phyloP scores from a whole-genome alignment of 139 green algal species.

The Asterochloris sp. region DNA sequence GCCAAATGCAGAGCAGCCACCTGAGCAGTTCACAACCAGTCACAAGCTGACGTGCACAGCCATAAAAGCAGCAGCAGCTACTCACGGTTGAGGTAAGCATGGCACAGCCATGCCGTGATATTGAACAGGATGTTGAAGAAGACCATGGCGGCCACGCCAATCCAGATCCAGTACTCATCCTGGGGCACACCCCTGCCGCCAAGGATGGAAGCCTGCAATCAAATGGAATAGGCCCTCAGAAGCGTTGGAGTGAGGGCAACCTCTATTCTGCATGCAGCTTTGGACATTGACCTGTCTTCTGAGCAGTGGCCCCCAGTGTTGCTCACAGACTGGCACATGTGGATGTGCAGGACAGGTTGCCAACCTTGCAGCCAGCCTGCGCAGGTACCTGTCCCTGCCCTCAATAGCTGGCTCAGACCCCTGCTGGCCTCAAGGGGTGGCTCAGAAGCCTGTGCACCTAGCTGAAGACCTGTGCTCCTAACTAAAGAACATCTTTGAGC shows the following conservation, averaged over 20 bases:
- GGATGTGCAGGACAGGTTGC: too few relatives aligned
- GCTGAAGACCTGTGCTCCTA: too few relatives aligned
- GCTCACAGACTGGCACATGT: neutral
- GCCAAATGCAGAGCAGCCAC: too few relatives aligned
- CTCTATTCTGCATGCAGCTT: neutral
- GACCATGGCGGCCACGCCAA: slow-evolving; percentile 18
- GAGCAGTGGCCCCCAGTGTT: neutral
- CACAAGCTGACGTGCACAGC: neutral
- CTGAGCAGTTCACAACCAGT: too few relatives aligned
- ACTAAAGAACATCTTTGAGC: neutral
- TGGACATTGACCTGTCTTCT: neutral
- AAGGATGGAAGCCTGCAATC: neutral
- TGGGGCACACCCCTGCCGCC: neutral
- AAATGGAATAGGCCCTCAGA: neutral
- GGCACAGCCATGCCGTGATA: slow-evolving; percentile 16
- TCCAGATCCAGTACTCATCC: slow-evolving; percentile 19
- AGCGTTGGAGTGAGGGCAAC: too few relatives aligned
- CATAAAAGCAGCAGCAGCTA: neutral
- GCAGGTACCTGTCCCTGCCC: too few relatives aligned
- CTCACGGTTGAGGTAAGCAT: slow-evolving; percentile 27
- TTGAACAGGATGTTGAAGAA: slow-evolving; percentile 21
- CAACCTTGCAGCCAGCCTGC: too few relatives aligned
- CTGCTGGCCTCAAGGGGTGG: too few relatives aligned
- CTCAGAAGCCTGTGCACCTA: too few relatives aligned
- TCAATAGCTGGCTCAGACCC: too few relatives aligned